Evolutionary conservation across 202 grass and related monocot species (phyloP), one percentile per base, ranked within the genome.

Genomic region (Brachypodium distachyon): DNA sequence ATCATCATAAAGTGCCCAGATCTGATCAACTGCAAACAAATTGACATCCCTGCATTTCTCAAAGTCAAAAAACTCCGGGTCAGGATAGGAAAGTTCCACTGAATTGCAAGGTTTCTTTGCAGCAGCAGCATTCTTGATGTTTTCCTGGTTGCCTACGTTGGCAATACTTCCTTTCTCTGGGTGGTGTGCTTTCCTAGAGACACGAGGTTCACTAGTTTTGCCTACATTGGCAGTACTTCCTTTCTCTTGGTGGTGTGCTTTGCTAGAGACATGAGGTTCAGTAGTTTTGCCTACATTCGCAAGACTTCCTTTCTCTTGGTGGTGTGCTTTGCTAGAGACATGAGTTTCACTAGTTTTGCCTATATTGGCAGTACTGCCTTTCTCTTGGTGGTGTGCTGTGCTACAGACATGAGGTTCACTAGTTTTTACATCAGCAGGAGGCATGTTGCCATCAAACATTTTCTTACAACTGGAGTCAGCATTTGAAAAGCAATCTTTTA

Each of bases 31-130:
- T 48, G 63, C 63, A 71, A 97, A 88, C 60, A 47, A 46, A 78
- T 18, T 84, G 9, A 27, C 54, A 72, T 86, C 79, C 73, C 94
- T 81, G 69, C 47, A 37, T 19, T 36, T 70, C 22, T 84, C 79
- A n/a, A 97, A 97, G 31, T 94, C 51, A 77, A 67, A 93, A 78
- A 97, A 97, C 59, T 96, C 87, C 38, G 93, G 81, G 4, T 97
- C 94, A 23, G 84, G 72, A 49, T 88, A 88, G 12, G 27, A 47
- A 63, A 92, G 81, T 4, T 80, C 71, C 12, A 58, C 38, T 4
- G 60, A 10, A 62, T 64, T 61, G 40, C 70, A 69, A 74, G 69
- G 36, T n/a, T 62, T 81, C 55, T 49, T 60, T 18, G 62, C 65
- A 31, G 59, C 38, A 77, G 21, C 38, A 67, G 54, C 56, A 70